Evolutionary conservation across 257 asterid species (phyloP).

Genomic region (Thymus mandschuricus): DNA sequence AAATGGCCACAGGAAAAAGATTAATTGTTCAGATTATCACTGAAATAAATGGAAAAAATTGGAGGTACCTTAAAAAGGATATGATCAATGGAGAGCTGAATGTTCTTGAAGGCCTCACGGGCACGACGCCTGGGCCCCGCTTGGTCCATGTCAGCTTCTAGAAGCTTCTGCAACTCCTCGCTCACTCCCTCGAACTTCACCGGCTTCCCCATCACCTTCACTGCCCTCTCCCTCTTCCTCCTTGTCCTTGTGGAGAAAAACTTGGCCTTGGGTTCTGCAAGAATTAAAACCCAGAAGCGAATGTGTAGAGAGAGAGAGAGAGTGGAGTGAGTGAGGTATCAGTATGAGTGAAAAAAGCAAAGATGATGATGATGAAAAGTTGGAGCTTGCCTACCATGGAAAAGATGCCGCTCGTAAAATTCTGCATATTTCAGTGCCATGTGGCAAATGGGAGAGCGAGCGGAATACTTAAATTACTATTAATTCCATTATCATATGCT

Average conservation of each 20-base stretch:
- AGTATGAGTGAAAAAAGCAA: not conserved
- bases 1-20: not conserved
- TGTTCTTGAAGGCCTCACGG: conserved; percentile 83
- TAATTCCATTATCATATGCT: too few relatives aligned
- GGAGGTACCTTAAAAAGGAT: conserved; percentile 71
- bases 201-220: conserved; percentile 48
- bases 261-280: conserved; percentile 24
- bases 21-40: not conserved
- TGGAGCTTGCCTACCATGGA: conserved; percentile 9
- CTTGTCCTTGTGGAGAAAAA: conserved; percentile 14
- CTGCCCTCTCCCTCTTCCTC: conserved; percentile 16
- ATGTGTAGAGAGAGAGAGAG: not conserved
- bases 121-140: conserved; percentile 76
- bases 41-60: not conserved
- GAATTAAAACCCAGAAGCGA: not conserved
- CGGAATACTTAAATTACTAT: too few relatives aligned
- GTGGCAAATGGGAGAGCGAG: not conserved
- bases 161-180: conserved; percentile 62
- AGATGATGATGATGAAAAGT: not conserved
- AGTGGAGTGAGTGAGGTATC: too few relatives aligned
- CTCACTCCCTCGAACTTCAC: conserved; percentile 58
- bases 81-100: conserved; percentile 90
- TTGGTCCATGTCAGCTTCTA: conserved; percentile 81
- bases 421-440: conserved; percentile 28
- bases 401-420: conserved; percentile 7